Conservation (phyloP, 2,329 filamentous ascomycete genomes). For the Canariomyces notabilis region DNA sequence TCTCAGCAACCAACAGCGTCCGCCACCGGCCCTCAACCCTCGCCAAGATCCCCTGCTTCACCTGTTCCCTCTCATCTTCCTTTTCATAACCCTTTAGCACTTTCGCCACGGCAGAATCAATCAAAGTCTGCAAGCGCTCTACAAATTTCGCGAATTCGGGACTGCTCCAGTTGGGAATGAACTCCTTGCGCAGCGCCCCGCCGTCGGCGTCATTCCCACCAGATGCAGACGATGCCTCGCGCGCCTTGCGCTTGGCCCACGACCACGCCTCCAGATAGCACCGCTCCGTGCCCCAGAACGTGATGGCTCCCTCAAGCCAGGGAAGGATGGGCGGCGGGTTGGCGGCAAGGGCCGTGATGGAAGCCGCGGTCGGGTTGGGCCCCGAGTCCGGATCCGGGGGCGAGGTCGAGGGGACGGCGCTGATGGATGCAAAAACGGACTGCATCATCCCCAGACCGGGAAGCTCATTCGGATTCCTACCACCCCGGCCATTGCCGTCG, state of each 20-base stretch:
- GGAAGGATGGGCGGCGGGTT: conserved; percentile 32
- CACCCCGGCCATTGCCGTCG: conserved; percentile 27
- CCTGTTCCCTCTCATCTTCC: conserved; percentile 21
- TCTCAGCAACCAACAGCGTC: conserved; percentile 52
- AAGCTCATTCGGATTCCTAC: conserved; percentile 19
- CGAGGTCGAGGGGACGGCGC: background rate
- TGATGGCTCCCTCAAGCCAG: conserved; percentile 61
- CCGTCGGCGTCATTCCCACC: conserved; percentile 53
- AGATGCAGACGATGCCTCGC: conserved; percentile 14
- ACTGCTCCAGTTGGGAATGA: conserved; percentile 66
- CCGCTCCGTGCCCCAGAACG: conserved; percentile 74
- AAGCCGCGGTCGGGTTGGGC: background rate
- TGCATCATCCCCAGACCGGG: conserved; percentile 37
- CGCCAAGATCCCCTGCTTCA: conserved; percentile 33
- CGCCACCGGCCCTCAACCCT: conserved; percentile 42
- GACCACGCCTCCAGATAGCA: conserved; percentile 58
- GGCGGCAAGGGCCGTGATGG: background rate
- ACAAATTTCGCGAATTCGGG: conserved; percentile 57
- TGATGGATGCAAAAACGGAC: conserved; percentile 18
- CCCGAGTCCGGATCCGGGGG: background rate
- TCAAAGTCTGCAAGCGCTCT: conserved; percentile 45
- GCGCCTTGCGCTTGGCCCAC: conserved; percentile 41
- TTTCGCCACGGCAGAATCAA: conserved; percentile 48
- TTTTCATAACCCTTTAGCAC: conserved; percentile 31
- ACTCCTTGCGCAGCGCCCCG: conserved; percentile 57